phyloP scores from a whole-genome alignment of 768 basidiomycete species.

The Sarcodon aspratus region DNA sequence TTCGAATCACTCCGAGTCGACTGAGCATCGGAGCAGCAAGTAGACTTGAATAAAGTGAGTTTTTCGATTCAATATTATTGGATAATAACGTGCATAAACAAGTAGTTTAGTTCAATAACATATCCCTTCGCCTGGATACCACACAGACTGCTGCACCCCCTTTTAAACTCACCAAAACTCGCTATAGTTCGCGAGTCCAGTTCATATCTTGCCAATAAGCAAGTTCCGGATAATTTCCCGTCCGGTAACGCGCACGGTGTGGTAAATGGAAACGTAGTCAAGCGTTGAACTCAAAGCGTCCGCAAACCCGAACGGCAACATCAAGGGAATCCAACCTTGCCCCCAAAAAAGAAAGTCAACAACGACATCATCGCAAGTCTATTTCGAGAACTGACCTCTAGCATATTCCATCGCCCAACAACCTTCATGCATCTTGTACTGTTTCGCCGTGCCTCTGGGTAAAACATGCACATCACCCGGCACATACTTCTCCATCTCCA shows the following conservation, averaged over 20 bases:
- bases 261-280: constrained; percentile 72
- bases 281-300: constrained; percentile 84
- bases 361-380: neutral
- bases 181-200: no score
- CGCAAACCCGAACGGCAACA: constrained; percentile 90
- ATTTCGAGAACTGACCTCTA: constrained; percentile 44
- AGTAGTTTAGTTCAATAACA: no score
- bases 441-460: constrained; percentile 76
- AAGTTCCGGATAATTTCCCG: constrained; percentile 80
- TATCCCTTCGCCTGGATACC: no score
- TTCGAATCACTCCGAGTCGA: no score
- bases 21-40: no score
- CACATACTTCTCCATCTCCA: constrained; percentile 79
- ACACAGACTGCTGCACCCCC: no score
- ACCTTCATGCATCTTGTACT: constrained; percentile 96
- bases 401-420: constrained; percentile 97
- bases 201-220: constrained; percentile 76
- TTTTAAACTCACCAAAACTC: no score
- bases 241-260: constrained; percentile 66
- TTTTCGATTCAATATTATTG: no score
- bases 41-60: no score
- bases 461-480: constrained; percentile 82
- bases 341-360: neutral
- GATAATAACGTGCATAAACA: no score
- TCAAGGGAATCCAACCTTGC: constrained; percentile 91